Conservation (phyloP, 345 rosid genomes). For the Citrus australasica region DNA sequence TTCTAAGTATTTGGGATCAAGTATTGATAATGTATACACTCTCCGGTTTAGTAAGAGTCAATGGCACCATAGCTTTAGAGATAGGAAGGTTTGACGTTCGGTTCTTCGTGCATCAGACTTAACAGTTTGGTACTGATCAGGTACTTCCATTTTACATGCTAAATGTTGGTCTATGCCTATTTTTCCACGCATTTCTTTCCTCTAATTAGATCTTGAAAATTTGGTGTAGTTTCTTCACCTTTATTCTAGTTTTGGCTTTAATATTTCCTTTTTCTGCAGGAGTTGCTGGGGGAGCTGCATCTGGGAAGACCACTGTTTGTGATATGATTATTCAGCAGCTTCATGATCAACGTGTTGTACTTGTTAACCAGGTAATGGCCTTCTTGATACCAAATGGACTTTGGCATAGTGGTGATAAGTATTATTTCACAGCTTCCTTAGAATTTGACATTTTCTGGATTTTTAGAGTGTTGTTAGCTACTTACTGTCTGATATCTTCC, state of each 20-base stretch:
- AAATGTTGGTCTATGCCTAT: not conserved
- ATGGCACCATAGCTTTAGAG: not conserved
- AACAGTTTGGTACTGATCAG: not conserved
- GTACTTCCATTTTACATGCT: not conserved
- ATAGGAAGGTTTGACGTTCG: not conserved
- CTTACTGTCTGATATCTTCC: not conserved
- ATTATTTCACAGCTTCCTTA: not conserved
- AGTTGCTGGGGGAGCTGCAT: conserved; percentile 98
- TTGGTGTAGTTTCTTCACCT: not conserved
- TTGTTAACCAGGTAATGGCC: conserved; percentile 76
- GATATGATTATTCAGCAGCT: conserved; percentile 99
- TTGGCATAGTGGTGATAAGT: not conserved
- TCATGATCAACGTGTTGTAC: conserved; percentile 98
- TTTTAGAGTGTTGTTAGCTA: not conserved
- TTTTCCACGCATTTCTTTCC: not conserved
- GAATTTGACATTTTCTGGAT: not conserved
- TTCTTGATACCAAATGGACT: not conserved
- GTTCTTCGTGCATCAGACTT: not conserved
- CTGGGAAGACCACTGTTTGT: conserved; percentile 98
- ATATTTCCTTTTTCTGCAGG: conserved; percentile 36
- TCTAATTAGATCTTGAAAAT: not conserved
- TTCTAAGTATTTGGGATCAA: not conserved
- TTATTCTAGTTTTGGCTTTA: not conserved
- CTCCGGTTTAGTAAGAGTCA: not conserved
- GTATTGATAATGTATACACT: not conserved